Evolutionary conservation across 1,139 yeast species (phyloP), one percentile per base, ranked within the genome.

Genomic region (Tardiomyces depauwii): DNA sequence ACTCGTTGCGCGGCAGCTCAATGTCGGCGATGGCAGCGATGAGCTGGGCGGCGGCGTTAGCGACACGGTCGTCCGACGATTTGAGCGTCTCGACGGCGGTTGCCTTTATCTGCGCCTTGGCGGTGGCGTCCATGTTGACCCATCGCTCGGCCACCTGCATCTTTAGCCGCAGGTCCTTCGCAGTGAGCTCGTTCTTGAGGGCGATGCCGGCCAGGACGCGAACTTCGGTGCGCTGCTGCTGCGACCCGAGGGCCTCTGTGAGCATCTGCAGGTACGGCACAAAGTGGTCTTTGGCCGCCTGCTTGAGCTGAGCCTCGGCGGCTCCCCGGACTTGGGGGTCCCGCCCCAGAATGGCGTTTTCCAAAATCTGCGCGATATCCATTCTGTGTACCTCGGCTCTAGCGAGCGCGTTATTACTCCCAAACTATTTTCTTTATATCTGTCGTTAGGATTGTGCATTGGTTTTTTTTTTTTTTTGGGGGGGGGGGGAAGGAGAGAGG

Each of bases 11-110:
- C 42, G 97, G 97, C 53, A 91, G 73, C 64, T 91, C 98, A 50
- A 91, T 86, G 53, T 84, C 93, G 14, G 97, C 98, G 57, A 91
- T 85, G 10, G 97, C 95, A 27, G 97, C 95, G 49, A 91, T 91
- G 55, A 91, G 73, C 68, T 91, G 97, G 18, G 98, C 96, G 28
- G 93, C 82, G 19, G 95, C 77, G 50, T 81, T 78, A 25, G 95
- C 95, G 44, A 91, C 95, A 57, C 88, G 76, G 50, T 79, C 82
- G 58, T 82, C 81, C n/a, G 70, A 62, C 18, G 85, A 73, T 48
- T 80, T 65, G 49, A 91, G 76, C 1, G 91, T 78, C 43, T 68
- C 66, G 44, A 91, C 63, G 0, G 95, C 77, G 5, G 56, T 53
- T 10, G 49, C 50, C 68, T 87, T 89, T 60, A 91, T 82, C 54